phyloP scores from a whole-genome alignment of 2,329 filamentous ascomycete genomes.

The Thelonectria discophora region DNA sequence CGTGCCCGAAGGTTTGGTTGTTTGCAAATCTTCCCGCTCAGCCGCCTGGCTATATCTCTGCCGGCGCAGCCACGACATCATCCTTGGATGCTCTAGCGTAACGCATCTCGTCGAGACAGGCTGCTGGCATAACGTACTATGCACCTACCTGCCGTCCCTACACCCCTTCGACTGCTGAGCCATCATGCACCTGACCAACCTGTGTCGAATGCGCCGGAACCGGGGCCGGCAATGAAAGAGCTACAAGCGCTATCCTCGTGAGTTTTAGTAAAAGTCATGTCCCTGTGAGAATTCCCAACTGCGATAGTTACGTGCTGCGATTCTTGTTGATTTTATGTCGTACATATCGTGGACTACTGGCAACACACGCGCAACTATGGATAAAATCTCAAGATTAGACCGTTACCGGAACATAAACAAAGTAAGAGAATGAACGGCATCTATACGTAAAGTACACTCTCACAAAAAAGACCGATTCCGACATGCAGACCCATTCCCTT shows the following conservation, averaged over 20 bases:
- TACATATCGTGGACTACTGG: neutral
- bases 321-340: neutral
- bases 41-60: neutral
- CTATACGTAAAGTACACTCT: slow-evolving; percentile 28
- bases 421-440: slow-evolving; percentile 17
- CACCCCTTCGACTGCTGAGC: neutral
- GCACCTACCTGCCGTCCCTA: neutral
- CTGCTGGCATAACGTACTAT: neutral
- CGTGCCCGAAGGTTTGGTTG: neutral
- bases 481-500: slow-evolving; percentile 14
- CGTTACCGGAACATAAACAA: neutral
- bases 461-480: slow-evolving; percentile 18
- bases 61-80: neutral
- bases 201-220: neutral
- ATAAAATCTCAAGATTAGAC: slow-evolving; percentile 4
- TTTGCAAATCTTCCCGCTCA: neutral
- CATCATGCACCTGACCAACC: neutral
- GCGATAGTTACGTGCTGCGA: neutral
- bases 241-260: neutral
- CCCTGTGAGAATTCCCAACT: neutral
- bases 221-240: neutral
- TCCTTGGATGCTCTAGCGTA: neutral
- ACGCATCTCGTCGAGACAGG: neutral
- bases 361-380: neutral
- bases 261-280: neutral